Base-by-base conservation (phyloP, 345 rosid genomes). In the Aquilaria sinensis region DNA sequence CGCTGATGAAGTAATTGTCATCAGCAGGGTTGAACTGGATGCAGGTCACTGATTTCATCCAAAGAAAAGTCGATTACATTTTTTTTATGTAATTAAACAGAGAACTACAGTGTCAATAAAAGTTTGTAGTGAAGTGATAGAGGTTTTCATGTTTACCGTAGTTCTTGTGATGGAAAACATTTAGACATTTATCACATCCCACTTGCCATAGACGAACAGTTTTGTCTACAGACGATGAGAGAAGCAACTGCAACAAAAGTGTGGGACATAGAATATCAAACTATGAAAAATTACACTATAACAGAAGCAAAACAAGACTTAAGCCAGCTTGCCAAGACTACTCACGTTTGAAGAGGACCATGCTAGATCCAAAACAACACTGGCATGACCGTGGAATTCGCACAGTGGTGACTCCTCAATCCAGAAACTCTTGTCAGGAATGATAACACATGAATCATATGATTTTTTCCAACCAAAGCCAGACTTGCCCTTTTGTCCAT, bases 321-420 rank as follows among this genome's bases (percentile, higher is more conserved):
- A 4, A 54, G 60, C 31, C n/a, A 49, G 29, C 12, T 37, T 12
- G 16, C 9, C 30, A 10, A 50, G 30, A 53, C 12, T 33, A 75
- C 98, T 88, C 71, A 93, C 96, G 70, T 85, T 85, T 64, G 90
- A 80, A 67, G 61, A 74, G 53, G 99, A 88, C 99, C 99, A 94
- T 6, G 95, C 86, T 12, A 94, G 68, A 70, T 85, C 92, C 54
- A 94, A 77, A 59, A 94, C 72, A 66, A 86, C 96, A 50, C 90
- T 64, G 1, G 72, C 54, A 45, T 93, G 99, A 64, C 96, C 90
- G 58, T 61, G 69, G 54, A 88, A 84, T 70, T 88, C 95, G 31
- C 85, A 95, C 57, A 93, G n/a, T 0, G 96, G 89, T 15, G 71
- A 71, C 74, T 88, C 88, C 46, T 83, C 83, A 8, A 93, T 75